Conservation (phyloP, 495 filamentous ascomycete genomes). For the Neurospora terricola region DNA sequence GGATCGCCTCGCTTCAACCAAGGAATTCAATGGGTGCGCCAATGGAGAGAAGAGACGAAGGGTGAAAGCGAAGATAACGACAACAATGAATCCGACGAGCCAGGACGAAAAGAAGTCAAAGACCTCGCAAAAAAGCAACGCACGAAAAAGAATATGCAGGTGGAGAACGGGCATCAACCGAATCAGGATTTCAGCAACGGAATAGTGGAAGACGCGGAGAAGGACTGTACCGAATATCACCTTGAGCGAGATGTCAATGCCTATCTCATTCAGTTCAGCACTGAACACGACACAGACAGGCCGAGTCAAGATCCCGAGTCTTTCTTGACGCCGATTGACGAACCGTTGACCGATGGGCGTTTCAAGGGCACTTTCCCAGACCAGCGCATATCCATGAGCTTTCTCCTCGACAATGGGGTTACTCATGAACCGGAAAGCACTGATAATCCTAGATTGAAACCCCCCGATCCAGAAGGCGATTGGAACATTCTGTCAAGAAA, state of each 20-base stretch:
- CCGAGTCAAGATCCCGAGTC: neutral
- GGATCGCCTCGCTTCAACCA: neutral
- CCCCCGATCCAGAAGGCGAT: neutral
- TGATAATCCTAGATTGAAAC: neutral
- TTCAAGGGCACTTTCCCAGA: conserved; percentile 14
- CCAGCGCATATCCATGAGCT: conserved; percentile 7
- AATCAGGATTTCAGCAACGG: neutral
- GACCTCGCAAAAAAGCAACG: neutral
- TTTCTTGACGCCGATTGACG: conserved; percentile 1
- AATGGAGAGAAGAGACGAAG: neutral
- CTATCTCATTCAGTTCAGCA: conserved; percentile 14
- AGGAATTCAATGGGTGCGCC: neutral
- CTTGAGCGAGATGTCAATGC: conserved; percentile 10
- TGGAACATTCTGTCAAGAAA: conserved; percentile 1
- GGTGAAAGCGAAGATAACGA: neutral
- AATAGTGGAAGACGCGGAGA: neutral
- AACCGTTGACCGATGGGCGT: conserved; percentile 2
- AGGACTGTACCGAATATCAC: neutral
- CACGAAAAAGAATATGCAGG: neutral
- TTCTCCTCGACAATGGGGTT: neutral
- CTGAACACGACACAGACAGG: neutral
- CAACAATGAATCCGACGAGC: neutral
- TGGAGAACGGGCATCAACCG: neutral
- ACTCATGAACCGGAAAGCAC: neutral
- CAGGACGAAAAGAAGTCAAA: neutral